phyloP scores from a whole-genome alignment of 306 rosid genomes.

The Clitoria ternatea region DNA sequence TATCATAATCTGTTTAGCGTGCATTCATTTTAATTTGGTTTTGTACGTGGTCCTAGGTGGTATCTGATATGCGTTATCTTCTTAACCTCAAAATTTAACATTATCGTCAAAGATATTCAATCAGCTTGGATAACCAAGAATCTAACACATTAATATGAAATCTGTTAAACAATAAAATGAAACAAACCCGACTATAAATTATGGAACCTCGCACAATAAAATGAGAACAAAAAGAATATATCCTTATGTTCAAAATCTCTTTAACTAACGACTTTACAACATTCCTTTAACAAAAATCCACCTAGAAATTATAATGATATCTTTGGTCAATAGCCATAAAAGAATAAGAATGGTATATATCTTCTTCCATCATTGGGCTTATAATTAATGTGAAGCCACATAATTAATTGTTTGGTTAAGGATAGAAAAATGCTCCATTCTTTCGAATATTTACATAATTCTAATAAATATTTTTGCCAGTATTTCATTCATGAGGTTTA shows the following conservation, averaged over 20 bases:
- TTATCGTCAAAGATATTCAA: conserved; percentile 7
- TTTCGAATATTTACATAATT: no score
- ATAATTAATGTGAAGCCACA: no score
- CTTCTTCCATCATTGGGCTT: no score
- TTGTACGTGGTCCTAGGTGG: background rate
- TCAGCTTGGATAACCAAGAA: conserved; percentile 17
- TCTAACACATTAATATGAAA: conserved; percentile 2
- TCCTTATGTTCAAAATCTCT: background rate
- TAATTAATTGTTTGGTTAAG: no score
- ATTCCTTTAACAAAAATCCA: background rate
- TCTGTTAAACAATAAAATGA: background rate
- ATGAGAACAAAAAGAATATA: background rate
- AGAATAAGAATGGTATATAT: no score
- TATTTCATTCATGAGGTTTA: no score
- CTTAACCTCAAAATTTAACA: background rate
- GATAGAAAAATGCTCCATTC: no score
- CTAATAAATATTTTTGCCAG: no score
- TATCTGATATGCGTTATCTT: background rate
- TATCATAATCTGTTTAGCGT: background rate
- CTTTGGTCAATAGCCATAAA: background rate
- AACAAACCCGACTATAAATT: background rate
- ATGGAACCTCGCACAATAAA: background rate
- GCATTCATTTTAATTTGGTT: background rate
- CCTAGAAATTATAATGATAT: background rate
- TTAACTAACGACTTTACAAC: background rate